Evolutionary conservation across 2,329 filamentous ascomycete genomes (phyloP).

Genomic region (Xylariaceae sp.): DNA sequence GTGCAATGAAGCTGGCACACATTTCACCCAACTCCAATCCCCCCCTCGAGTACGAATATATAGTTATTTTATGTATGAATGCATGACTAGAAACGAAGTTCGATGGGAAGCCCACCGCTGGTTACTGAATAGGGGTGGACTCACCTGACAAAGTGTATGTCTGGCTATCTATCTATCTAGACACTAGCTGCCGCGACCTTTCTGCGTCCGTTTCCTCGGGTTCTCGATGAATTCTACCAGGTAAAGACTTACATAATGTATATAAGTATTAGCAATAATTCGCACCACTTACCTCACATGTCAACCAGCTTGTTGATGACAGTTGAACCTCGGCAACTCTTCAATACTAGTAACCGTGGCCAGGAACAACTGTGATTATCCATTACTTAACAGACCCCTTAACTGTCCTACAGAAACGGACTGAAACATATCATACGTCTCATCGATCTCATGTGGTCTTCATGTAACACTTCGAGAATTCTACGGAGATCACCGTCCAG

Average conservation of each 20-base stretch:
- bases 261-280: not conserved
- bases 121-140: not conserved
- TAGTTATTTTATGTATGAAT: slow-evolving; percentile 14
- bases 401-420: not conserved
- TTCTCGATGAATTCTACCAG: not conserved
- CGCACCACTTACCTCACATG: not conserved
- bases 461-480: not conserved
- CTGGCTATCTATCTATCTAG: not conserved
- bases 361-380: too few species aligned
- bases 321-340: not conserved
- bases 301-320: not conserved
- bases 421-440: not conserved
- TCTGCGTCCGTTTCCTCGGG: not conserved
- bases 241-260: not conserved
- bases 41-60: slow-evolving; percentile 7
- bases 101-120: not conserved
- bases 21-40: not conserved
- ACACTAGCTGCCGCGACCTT: not conserved
- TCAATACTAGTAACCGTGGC: not conserved
- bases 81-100: slow-evolving; percentile 9
- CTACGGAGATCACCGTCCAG: not conserved
- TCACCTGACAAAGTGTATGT: not conserved
- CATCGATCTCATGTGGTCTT: not conserved
- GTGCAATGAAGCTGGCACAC: slow-evolving; percentile 1
- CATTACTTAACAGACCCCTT: too few species aligned